Evolutionary conservation across 345 rosid genomes (phyloP).

Genomic region (Eucalyptus regnans): DNA sequence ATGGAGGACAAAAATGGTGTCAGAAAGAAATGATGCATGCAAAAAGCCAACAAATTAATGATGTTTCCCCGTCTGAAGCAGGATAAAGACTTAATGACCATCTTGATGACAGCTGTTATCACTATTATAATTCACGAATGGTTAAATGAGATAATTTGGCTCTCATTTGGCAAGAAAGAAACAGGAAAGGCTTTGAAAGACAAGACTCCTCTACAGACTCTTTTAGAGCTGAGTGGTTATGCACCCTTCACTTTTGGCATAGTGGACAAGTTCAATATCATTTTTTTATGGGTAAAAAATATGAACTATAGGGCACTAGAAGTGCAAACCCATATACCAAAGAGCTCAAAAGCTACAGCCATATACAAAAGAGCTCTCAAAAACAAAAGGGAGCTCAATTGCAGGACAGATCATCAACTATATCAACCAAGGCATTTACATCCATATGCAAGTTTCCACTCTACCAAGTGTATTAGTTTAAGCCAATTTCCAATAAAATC

Average conservation of each 20-base stretch:
- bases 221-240: not conserved
- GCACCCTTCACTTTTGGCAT: not conserved
- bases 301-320: not conserved
- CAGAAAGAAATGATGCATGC: not conserved
- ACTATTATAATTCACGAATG: not conserved
- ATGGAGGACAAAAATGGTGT: not conserved
- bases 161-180: not conserved
- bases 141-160: not conserved
- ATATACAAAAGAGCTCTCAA: not conserved
- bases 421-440: not conserved
- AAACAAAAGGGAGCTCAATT: not conserved
- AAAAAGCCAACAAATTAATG: not conserved
- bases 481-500: not conserved
- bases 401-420: not conserved
- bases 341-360: not conserved
- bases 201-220: not conserved
- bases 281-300: not conserved
- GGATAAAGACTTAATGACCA: not conserved
- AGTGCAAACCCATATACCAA: not conserved
- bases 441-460: not conserved
- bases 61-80: not conserved
- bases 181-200: not conserved
- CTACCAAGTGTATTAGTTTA: not conserved
- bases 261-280: not conserved
- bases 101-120: not conserved